phyloP scores from a whole-genome alignment of 1,139 yeast species.

The Arxiozyma heterogenica region DNA sequence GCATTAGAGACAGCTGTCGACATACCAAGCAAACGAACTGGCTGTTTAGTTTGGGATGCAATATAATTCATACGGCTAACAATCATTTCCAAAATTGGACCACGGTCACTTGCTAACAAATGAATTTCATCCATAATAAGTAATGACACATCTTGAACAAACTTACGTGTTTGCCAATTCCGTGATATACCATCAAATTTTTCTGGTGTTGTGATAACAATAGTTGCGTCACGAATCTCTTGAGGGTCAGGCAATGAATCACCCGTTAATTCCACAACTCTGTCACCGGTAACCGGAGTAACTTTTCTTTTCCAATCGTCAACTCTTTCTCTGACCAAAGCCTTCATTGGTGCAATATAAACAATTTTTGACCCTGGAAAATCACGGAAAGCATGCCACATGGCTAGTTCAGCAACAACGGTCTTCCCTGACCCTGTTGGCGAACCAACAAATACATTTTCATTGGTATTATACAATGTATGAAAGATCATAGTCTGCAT shows the following conservation, averaged over 20 bases:
- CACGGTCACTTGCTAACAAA: slow-evolving; percentile 92
- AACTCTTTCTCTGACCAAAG: slow-evolving; percentile 90
- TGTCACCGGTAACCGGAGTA: slow-evolving; percentile 50
- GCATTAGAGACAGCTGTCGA: slow-evolving; percentile 98
- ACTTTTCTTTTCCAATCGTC: slow-evolving; percentile 84
- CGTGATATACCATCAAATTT: slow-evolving; percentile 98
- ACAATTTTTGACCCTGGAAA: slow-evolving; percentile 79
- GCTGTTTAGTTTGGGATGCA: slow-evolving; percentile 63
- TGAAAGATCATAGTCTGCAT: slow-evolving; percentile 98
- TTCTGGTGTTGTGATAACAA: slow-evolving; percentile 94
- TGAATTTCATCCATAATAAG: slow-evolving; percentile 98
- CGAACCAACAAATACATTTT: slow-evolving; percentile 86
- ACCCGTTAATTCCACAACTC: slow-evolving; percentile 89
- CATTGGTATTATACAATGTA: slow-evolving; percentile 67
- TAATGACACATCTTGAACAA: slow-evolving; percentile 82
- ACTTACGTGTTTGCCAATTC: slow-evolving; percentile 92
- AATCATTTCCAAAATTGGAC: slow-evolving; percentile 96
- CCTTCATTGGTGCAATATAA: slow-evolving; percentile 98
- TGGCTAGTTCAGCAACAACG: slow-evolving; percentile 91
- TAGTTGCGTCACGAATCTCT: slow-evolving; percentile 82
- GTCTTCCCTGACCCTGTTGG: slow-evolving; percentile 99
- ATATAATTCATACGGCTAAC: slow-evolving; percentile 96
- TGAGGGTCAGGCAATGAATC: slow-evolving; percentile 87
- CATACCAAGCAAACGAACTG: slow-evolving; percentile 80
- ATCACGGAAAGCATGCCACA: slow-evolving; percentile 87